Evolutionary conservation across 1,284 basidiomycete species (phyloP).

Genomic region (Tilletia horrida): DNA sequence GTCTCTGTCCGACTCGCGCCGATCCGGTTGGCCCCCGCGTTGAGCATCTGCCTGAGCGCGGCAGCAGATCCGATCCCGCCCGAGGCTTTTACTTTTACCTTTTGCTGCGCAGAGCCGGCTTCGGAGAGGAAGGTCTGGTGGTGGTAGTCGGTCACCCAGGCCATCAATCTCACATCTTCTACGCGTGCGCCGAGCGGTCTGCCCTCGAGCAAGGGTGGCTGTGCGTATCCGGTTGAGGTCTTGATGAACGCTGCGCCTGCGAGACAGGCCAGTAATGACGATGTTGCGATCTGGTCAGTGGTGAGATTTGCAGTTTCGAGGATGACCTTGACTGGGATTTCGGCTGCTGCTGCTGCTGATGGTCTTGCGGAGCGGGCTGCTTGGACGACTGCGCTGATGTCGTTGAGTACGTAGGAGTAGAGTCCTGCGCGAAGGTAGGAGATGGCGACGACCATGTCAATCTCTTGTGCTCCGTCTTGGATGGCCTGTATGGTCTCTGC

Average conservation of each 20-base stretch:
- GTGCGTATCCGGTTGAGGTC: slow-evolving; percentile 47
- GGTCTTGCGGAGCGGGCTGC: slow-evolving; percentile 24
- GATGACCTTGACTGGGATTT: slow-evolving; percentile 43
- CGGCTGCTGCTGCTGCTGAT: not conserved
- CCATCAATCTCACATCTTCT: slow-evolving; percentile 43
- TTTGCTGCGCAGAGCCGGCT: slow-evolving; percentile 23
- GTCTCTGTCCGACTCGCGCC: slow-evolving; percentile 45
- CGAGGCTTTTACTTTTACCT: slow-evolving; percentile 42
- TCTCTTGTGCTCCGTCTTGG: slow-evolving; percentile 38
- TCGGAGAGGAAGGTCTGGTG: slow-evolving; percentile 20
- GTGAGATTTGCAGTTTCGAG: slow-evolving; percentile 43
- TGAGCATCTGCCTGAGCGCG: slow-evolving; percentile 35
- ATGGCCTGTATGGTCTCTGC: slow-evolving; percentile 34
- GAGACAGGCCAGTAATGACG: slow-evolving; percentile 36
- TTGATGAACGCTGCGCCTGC: slow-evolving; percentile 47
- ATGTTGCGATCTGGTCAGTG: slow-evolving; percentile 34
- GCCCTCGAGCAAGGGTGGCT: not conserved
- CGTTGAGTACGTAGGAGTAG: slow-evolving; percentile 33
- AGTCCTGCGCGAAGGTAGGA: slow-evolving; percentile 20
- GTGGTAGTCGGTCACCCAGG: slow-evolving; percentile 26
- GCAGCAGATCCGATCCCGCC: slow-evolving; percentile 38
- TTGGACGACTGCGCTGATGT: slow-evolving; percentile 33
- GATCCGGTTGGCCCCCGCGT: slow-evolving; percentile 39
- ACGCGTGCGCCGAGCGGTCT: slow-evolving; percentile 35
- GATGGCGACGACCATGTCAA: slow-evolving; percentile 39